Evolutionary conservation across 129 eudicot genomes (phyloP).

Genomic region (Saussurea involucrata): DNA sequence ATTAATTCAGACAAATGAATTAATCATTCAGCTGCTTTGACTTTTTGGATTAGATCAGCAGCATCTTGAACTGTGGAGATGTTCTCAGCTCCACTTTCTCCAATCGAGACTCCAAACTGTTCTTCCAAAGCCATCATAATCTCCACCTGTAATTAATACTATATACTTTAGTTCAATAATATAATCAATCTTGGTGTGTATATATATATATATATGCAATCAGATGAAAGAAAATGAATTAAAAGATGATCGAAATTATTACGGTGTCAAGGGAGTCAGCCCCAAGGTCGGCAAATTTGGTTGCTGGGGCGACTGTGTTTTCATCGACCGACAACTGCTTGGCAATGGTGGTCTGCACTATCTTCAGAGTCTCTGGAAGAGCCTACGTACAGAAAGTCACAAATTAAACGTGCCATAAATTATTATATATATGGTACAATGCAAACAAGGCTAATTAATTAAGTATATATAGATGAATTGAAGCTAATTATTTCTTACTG

Average conservation of each 20-base stretch:
- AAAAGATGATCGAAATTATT: background rate
- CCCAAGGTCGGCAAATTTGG: slow-evolving; percentile 60
- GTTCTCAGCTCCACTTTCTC: slow-evolving; percentile 61
- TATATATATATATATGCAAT: too few relatives aligned
- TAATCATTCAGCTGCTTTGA: slow-evolving; percentile 35
- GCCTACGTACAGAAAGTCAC: slow-evolving; percentile 24
- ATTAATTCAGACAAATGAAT: background rate
- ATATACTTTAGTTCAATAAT: background rate
- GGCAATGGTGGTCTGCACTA: slow-evolving; percentile 57
- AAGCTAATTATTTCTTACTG: background rate
- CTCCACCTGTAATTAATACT: too few relatives aligned
- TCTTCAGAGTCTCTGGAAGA: slow-evolving; percentile 49
- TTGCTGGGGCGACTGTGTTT: slow-evolving; percentile 45
- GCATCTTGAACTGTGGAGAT: slow-evolving; percentile 72
- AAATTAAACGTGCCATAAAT: background rate
- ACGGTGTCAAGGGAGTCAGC: slow-evolving; percentile 69
- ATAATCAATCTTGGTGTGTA: too few relatives aligned
- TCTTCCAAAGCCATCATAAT: slow-evolving; percentile 75
- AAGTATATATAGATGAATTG: background rate
- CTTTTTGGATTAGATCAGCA: slow-evolving; percentile 62
- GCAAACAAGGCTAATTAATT: too few relatives aligned
- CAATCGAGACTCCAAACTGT: slow-evolving; percentile 54
- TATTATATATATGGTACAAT: too few relatives aligned
- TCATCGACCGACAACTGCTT: slow-evolving; percentile 59
- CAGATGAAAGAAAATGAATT: background rate